These are phyloP conservation scores for Aleurites moluccanus DNA, from an alignment of 441 rosid genomes.

Conservation along the genomic window DNA sequence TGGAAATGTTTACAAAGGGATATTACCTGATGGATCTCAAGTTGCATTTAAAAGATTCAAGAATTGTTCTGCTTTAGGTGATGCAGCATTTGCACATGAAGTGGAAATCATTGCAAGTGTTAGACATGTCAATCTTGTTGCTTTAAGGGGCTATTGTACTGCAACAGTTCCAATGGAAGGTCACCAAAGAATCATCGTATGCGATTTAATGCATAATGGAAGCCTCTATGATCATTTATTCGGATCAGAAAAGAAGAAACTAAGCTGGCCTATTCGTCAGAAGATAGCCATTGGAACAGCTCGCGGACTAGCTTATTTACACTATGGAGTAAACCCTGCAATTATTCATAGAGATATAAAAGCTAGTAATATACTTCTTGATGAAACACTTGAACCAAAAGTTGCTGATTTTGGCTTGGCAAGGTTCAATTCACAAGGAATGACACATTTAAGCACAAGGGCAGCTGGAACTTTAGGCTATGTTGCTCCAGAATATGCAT, in stretches of 20 bases:
- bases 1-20: conserved; percentile 45
- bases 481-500: conserved; percentile 54
- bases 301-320: conserved; percentile 54
- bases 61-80: conserved; percentile 48
- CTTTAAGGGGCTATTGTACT: conserved; percentile 56
- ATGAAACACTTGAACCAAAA: conserved; percentile 46
- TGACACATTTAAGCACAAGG: conserved; percentile 55
- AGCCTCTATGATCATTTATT: conserved; percentile 57
- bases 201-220: conserved; percentile 47
- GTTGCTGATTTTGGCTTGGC: conserved; percentile 68
- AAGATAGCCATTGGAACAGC: conserved; percentile 63
- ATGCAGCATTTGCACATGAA: conserved; percentile 47
- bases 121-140: conserved; percentile 53
- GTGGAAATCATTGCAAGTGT: conserved; percentile 60
- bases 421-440: conserved; percentile 48
- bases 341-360: conserved; percentile 63
- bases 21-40: conserved; percentile 41
- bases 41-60: conserved; percentile 63
- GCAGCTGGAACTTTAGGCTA: conserved; percentile 61
- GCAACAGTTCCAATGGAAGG: conserved; percentile 47
- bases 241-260: conserved; percentile 28
- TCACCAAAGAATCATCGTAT: conserved; percentile 55
- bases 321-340: conserved; percentile 46
- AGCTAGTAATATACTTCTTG: conserved; percentile 58
- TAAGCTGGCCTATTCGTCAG: conserved; percentile 59